phyloP scores from a whole-genome alignment of 306 rosid species.

The Senna siamea region DNA sequence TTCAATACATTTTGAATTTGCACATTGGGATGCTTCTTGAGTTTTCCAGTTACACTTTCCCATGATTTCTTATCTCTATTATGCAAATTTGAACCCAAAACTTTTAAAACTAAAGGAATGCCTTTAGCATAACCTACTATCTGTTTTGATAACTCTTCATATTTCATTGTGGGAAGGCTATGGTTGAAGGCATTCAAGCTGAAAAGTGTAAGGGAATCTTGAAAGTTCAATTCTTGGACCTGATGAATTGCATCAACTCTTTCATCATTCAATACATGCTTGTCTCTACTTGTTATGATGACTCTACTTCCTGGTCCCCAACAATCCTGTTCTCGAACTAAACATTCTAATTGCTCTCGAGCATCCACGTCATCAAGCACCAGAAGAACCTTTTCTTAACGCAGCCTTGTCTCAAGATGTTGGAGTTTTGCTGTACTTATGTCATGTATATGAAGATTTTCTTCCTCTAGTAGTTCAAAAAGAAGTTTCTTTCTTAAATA shows the following conservation, averaged over 20 bases:
- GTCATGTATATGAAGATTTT: not conserved
- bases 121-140: not conserved
- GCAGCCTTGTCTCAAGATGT: too few species aligned
- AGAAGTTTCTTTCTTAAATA: not conserved
- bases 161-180: not conserved
- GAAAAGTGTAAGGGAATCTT: constrained; percentile 33
- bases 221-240: constrained; percentile 6
- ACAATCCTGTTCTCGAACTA: too few species aligned
- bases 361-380: too few species aligned
- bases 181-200: constrained; percentile 39
- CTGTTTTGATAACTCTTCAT: not conserved
- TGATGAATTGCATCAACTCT: too few species aligned
- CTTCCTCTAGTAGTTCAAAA: constrained; percentile 6
- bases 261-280: too few species aligned
- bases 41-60: not conserved
- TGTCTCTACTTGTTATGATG: too few species aligned
- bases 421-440: not conserved
- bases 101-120: constrained; percentile 13
- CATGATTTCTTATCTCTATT: not conserved
- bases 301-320: too few species aligned
- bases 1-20: not conserved
- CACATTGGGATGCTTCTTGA: not conserved
- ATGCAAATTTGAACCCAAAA: constrained; percentile 8
- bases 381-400: too few species aligned
- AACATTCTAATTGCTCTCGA: too few species aligned